Evolutionary conservation across 768 basidiomycete species (phyloP).

Genomic region (Kwoniella sp.): DNA sequence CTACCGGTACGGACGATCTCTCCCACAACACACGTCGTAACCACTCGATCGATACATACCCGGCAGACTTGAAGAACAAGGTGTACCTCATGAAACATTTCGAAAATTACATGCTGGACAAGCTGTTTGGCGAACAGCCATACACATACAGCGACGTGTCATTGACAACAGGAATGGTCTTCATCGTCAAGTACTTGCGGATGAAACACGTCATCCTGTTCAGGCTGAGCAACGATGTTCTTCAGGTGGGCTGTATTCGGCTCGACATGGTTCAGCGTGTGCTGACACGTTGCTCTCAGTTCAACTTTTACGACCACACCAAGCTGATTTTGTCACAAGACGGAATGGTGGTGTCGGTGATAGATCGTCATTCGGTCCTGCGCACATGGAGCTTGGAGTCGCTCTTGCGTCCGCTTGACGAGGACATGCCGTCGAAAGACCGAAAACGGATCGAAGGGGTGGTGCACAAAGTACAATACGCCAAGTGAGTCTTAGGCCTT

Average conservation of each 20-base stretch:
- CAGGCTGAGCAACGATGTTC: constrained; percentile 86
- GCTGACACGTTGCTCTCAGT: constrained; percentile 55
- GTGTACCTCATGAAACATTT: constrained; percentile 90
- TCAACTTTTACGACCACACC: constrained; percentile 98
- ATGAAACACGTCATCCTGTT: constrained; percentile 98
- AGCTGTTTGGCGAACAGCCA: constrained; percentile 75
- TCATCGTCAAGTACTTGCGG: constrained; percentile 88
- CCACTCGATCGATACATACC: constrained; percentile 62
- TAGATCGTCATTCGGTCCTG: constrained; percentile 80
- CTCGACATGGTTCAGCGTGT: background rate
- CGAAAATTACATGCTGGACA: constrained; percentile 88
- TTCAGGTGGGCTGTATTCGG: constrained; percentile 64
- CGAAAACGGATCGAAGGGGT: constrained; percentile 35
- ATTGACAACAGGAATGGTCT: constrained; percentile 80
- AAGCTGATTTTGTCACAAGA: constrained; percentile 83
- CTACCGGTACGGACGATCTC: constrained; percentile 38
- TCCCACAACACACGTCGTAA: constrained; percentile 23
- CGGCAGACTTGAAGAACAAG: constrained; percentile 75
- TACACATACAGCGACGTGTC: constrained; percentile 71
- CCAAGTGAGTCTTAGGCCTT: constrained; percentile 21
- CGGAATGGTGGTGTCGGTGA: constrained; percentile 76
- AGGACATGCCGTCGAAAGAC: constrained; percentile 24
- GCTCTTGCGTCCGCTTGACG: constrained; percentile 55
- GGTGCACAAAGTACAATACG: constrained; percentile 38
- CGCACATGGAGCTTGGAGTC: constrained; percentile 68